These are phyloP conservation scores for Spathaspora arborariae DNA, from an alignment of 805 yeast genomes.

Conservation along the genomic window DNA sequence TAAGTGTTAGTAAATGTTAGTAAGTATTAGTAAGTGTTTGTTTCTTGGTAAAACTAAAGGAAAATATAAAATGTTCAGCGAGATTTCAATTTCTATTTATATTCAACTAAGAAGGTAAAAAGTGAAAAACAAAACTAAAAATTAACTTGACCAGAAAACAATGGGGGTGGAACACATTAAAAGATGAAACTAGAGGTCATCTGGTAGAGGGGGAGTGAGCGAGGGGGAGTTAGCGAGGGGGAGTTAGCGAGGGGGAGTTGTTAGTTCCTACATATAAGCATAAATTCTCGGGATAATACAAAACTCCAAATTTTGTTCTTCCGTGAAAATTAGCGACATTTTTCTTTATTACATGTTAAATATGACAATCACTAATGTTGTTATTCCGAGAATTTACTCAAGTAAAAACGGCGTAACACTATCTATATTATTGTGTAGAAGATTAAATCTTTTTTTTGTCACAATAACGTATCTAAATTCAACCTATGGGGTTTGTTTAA, in stretches of 20 bases:
- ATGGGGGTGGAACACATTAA: background rate
- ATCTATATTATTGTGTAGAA: too few relatives aligned
- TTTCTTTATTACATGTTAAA: background rate
- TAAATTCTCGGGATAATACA: background rate
- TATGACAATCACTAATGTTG: background rate
- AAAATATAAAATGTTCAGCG: background rate
- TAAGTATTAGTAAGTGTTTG: background rate
- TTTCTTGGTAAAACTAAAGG: background rate
- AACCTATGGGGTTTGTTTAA: too few relatives aligned
- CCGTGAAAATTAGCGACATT: background rate
- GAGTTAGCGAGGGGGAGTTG: background rate
- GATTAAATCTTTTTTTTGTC: too few relatives aligned
- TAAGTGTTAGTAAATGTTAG: too few relatives aligned
- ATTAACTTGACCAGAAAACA: background rate
- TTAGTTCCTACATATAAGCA: background rate
- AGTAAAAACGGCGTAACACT: too few relatives aligned
- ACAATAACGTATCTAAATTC: too few relatives aligned
- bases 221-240: background rate
- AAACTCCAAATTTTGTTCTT: background rate
- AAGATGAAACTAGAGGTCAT: too few relatives aligned
- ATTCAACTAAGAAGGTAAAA: background rate
- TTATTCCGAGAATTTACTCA: background rate
- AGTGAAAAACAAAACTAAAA: background rate
- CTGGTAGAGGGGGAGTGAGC: background rate
- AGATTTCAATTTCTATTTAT: background rate